Base-by-base conservation (phyloP, 148 eudicot genomes). In the Gaultheria prostrata region DNA sequence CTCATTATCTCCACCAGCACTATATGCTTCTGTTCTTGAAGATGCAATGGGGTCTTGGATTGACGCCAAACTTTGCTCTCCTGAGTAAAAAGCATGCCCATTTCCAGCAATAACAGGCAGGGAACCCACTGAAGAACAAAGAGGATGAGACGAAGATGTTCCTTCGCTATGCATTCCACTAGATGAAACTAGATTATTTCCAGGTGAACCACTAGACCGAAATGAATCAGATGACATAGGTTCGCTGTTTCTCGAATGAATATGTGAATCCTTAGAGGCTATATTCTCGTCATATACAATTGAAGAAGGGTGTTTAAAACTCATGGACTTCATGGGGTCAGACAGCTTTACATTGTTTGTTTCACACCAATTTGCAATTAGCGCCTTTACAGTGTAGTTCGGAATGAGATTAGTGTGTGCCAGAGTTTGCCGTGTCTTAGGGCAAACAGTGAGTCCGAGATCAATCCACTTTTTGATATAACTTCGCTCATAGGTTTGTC, bases 311-410 rank as follows among this genome's bases (percentile, higher is more conserved):
- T 88, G 89, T 79, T 89, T 91, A 80, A 88, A 83, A 84, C 86
- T 86, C 78, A 87, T 80, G 32, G 92, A 90, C 84, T 88, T 94
- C 79, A 86, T 54, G 35, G 98, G 98, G 84, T 96, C 97, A 32
- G 97, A 96, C 75, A 94, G 89, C 88, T 93, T 94, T 82, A 94
- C 94, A 77, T 92, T 91, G 86, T 97, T 92, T 20, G 87, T 77
- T 82, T 97, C 99, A 83, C 98, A 94, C 99, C 99, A 97, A 83
- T 90, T 92, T 15, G 97, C 98, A 86, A 97, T 93, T 20, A 97
- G 94, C 17, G 97, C 98, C 86, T 97, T 97, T 17, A 97, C 99
- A 82, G 97, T 97, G 88, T 93, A 94, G 86, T 97, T 97, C 77
- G 99, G 95, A 84, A 94, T 93, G 82, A 97, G 89, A 85, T 91